Evolutionary conservation across 495 filamentous ascomycete genomes (phyloP).

Genomic region (Aspergillus leporis): DNA sequence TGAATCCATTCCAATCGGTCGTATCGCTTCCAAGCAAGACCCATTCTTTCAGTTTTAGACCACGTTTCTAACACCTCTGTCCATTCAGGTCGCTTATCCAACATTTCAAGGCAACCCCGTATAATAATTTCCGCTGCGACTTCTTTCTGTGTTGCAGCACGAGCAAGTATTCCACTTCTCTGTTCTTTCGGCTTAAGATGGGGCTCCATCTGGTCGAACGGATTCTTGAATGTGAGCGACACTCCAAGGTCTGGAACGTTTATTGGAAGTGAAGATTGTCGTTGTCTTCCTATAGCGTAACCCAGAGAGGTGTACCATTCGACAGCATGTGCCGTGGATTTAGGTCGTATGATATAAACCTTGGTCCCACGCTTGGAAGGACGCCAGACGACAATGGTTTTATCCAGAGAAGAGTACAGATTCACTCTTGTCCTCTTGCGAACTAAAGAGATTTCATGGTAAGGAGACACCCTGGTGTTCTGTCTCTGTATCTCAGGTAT

Average conservation of each 20-base stretch:
- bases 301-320: constrained; percentile 78
- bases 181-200: constrained; percentile 37
- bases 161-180: constrained; percentile 46
- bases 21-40: constrained; percentile 75
- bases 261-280: constrained; percentile 60
- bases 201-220: constrained; percentile 58
- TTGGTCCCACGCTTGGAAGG: constrained; percentile 55
- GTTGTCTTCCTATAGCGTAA: constrained; percentile 59
- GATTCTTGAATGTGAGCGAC: constrained; percentile 60
- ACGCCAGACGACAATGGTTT: constrained; percentile 69
- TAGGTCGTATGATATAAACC: constrained; percentile 68
- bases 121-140: constrained; percentile 59
- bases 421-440: constrained; percentile 60
- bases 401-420: constrained; percentile 70
- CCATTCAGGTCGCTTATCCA: constrained; percentile 62
- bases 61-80: constrained; percentile 60
- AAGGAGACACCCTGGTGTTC: constrained; percentile 50
- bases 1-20: constrained; percentile 76
- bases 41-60: constrained; percentile 63
- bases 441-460: constrained; percentile 58
- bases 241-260: constrained; percentile 69
- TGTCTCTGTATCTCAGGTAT: constrained; percentile 62
- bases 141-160: constrained; percentile 50
- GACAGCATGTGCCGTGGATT: constrained; percentile 62
- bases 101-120: constrained; percentile 57